phyloP scores from a whole-genome alignment of 495 filamentous ascomycete species.

The Hypomontagnella submonticulosa region DNA sequence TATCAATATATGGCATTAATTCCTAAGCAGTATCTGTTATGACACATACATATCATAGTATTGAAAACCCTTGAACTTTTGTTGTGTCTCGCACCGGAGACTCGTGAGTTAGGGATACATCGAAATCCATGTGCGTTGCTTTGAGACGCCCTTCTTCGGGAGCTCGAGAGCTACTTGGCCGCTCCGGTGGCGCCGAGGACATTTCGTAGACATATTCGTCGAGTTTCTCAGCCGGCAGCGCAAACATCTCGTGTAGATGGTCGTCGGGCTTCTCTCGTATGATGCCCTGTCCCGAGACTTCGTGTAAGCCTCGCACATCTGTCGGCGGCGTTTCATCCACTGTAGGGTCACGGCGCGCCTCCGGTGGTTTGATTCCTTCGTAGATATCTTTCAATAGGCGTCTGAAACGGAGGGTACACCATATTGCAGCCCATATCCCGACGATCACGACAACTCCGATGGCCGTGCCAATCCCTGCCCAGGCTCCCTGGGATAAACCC shows the following conservation, averaged over 20 bases:
- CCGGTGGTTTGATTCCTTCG: background rate
- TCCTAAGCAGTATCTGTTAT: too few relatives aligned
- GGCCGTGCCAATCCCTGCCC: slow-evolving; percentile 14
- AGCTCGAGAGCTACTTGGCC: too few relatives aligned
- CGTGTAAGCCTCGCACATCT: background rate
- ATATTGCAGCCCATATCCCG: background rate
- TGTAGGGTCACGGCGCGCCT: background rate
- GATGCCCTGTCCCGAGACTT: background rate
- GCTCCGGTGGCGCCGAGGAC: too few relatives aligned
- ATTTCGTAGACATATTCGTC: too few relatives aligned
- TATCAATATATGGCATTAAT: too few relatives aligned
- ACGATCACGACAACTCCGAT: slow-evolving; percentile 7
- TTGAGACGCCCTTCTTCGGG: too few relatives aligned
- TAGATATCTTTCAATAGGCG: background rate
- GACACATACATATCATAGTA: too few relatives aligned
- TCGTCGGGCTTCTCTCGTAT: slow-evolving; percentile 7
- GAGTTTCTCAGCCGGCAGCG: background rate
- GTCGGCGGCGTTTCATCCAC: background rate
- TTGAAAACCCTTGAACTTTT: too few relatives aligned
- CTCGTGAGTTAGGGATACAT: too few relatives aligned
- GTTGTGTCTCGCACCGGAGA: too few relatives aligned
- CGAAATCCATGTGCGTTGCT: too few relatives aligned
- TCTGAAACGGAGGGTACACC: background rate
- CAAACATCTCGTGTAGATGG: background rate
- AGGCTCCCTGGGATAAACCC: slow-evolving; percentile 8